Evolutionary conservation across 306 rosid genomes (phyloP), one percentile per base, ranked within the genome.

Genomic region (Neltuma alba): DNA sequence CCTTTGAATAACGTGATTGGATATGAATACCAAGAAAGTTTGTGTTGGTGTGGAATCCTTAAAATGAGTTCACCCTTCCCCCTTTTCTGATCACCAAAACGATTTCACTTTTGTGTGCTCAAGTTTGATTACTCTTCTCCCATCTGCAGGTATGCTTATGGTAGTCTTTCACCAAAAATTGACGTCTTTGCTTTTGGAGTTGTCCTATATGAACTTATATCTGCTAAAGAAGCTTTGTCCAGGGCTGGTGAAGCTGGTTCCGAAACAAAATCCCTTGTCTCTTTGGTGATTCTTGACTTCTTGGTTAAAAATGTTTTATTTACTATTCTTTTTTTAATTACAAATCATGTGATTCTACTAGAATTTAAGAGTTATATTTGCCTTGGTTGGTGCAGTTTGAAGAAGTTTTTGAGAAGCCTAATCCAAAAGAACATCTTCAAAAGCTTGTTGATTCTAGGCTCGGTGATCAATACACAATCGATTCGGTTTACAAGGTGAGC

Each of bases 201-300:
- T 61, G 66, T 61, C 15, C 66, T 61, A 14, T 61, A 81, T 36
- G 94, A 90, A 80, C 87, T 90, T 23, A 90, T 90, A 76, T 90
- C 94, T 66, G 90, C 94, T 63, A 88, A 88, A 85, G 89, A 88
- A 79, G 94, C 94, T 23, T 77, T 90, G 33, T 60, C 86, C 21
- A 83, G 38, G 78, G 25, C 14, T 7, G 73, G 67, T 41, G 77
- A 61, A 61, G 72, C 89, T 0, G 66, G 42, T 27, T 27, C 80
- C 23, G 94, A 86, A 16, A 48, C 23, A 72, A 88, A 66, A 78
- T 89, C 88, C 72, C 94, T 90, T 3, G 92, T 86, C 12, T 85
- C 70, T 64, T 76, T 88, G 86, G 94, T 90, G 45, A 65, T 37
- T 81, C 37, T 50, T 78, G 79, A 66, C 18, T 31, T 80, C n/a